phyloP scores from a whole-genome alignment of 2,329 filamentous ascomycete species.

The Claviceps humidiphila region DNA sequence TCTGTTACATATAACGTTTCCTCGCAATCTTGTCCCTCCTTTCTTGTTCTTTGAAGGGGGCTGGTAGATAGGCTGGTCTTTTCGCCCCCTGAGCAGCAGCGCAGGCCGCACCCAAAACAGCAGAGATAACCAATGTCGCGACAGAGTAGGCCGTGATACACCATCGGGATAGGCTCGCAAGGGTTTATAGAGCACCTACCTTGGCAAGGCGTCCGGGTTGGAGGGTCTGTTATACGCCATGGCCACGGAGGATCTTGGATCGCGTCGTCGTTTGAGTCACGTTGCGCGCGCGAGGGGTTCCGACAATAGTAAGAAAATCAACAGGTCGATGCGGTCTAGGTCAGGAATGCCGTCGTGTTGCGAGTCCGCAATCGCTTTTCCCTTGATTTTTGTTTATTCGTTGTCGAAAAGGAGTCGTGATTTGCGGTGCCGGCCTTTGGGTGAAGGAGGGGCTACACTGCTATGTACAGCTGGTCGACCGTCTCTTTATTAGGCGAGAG shows the following conservation, averaged over 20 bases:
- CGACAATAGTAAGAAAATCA: not conserved
- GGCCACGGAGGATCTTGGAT: conserved; percentile 9
- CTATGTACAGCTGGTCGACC: not conserved
- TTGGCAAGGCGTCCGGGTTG: conserved; percentile 89
- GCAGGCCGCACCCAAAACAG: not conserved
- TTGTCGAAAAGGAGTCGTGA: not conserved
- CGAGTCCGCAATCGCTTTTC: not conserved
- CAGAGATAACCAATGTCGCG: conserved; percentile 1
- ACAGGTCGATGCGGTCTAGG: not conserved
- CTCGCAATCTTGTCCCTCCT: not conserved
- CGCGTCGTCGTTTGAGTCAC: not conserved
- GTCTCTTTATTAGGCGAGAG: not conserved
- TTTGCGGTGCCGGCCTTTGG: not conserved
- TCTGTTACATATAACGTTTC: not conserved
- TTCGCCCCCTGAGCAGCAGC: not conserved
- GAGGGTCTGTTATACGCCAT: conserved; percentile 95
- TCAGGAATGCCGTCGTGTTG: not conserved
- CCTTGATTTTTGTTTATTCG: not conserved
- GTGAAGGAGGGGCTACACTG: not conserved
- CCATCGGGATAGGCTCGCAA: not conserved
- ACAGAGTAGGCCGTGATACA: not conserved
- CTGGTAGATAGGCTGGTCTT: not conserved
- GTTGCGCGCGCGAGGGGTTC: not conserved
- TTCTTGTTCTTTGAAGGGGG: not conserved
- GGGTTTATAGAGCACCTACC: conserved; percentile 41